These are phyloP conservation scores for Bassia scoparia DNA, from an alignment of 148 eudicot species.

Conservation along the genomic window DNA sequence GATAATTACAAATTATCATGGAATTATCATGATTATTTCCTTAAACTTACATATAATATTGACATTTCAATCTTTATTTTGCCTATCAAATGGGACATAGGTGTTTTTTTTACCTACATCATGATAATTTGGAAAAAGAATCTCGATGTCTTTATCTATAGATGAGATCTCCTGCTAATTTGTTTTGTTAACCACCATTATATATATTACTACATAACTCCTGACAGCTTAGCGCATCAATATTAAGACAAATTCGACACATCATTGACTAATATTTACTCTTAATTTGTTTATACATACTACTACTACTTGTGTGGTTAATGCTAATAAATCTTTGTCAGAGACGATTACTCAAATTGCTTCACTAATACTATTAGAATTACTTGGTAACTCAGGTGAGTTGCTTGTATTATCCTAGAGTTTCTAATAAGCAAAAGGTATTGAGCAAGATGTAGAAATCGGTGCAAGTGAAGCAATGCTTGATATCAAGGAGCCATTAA, in stretches of 20 bases:
- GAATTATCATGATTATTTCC: too few species aligned
- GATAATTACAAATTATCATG: too few species aligned
- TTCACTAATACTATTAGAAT: background rate
- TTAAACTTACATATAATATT: too few species aligned
- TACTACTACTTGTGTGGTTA: constrained; percentile 2
- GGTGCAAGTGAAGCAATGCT: background rate
- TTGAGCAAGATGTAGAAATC: constrained; percentile 6
- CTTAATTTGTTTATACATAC: background rate
- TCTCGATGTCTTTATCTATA: background rate
- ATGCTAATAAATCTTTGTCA: background rate
- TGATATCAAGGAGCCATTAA: constrained; percentile 8
- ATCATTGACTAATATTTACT: background rate
- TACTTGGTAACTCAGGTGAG: background rate
- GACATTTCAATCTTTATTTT: too few species aligned
- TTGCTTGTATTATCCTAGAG: background rate
- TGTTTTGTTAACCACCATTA: background rate
- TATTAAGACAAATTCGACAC: constrained; percentile 8
- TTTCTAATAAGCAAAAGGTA: background rate
- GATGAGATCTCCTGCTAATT: constrained; percentile 7
- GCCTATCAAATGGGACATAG: too few species aligned
- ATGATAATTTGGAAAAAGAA: too few species aligned
- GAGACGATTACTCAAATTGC: too few species aligned
- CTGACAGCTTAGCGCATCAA: constrained; percentile 1
- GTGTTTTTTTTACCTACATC: too few species aligned
- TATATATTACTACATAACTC: too few species aligned